A percentile compares a stretch with the other conserved stretches of the same genome.
These are phyloP conservation scores for Kipferlia bialata DNA, from an alignment of 78 protist genomes.

Conservation along the genomic window DNA sequence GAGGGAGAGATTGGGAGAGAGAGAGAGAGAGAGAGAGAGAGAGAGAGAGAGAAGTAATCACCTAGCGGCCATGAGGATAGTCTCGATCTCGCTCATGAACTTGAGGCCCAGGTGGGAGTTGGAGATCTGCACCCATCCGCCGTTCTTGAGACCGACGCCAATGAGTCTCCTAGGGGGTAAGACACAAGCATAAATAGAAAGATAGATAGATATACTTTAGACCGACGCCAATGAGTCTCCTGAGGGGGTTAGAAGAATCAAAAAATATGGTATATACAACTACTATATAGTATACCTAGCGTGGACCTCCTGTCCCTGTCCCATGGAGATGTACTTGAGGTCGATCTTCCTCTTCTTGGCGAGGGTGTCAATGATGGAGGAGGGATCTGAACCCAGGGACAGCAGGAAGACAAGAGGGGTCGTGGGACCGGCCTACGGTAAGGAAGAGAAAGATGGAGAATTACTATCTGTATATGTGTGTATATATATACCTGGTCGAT, in stretches of 20 bases:
- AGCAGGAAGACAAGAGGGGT: constrained; percentile 57
- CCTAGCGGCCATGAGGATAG: neutral
- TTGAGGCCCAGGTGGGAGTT: constrained; percentile 69
- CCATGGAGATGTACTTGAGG: constrained; percentile 52
- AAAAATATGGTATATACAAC: too few relatives aligned
- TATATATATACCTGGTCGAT: too few relatives aligned
- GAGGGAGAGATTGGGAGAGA: too few relatives aligned
- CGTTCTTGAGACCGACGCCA: constrained; percentile 23
- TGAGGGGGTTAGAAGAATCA: too few relatives aligned
- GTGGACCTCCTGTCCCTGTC: constrained; percentile 71
- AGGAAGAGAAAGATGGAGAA: too few relatives aligned
- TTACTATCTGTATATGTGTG: too few relatives aligned
- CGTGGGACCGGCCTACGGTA: constrained; percentile 19
- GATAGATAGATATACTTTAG: too few relatives aligned
- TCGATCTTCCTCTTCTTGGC: constrained; percentile 46
- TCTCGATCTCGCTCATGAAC: constrained; percentile 46
- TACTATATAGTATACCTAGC: constrained; percentile 34
- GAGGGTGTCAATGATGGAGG: constrained; percentile 36
- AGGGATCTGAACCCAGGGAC: constrained; percentile 69
- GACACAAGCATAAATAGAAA: too few relatives aligned
- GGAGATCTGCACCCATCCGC: constrained; percentile 70
- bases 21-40: too few relatives aligned
- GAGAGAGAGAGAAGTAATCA: too few relatives aligned
- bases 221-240: too few relatives aligned
- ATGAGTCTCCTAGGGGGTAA: too few relatives aligned